Evolutionary conservation across 75 land plant species (phyloP), one percentile per base, ranked within the genome.

Genomic region (Chamaecyparis obtusa): DNA sequence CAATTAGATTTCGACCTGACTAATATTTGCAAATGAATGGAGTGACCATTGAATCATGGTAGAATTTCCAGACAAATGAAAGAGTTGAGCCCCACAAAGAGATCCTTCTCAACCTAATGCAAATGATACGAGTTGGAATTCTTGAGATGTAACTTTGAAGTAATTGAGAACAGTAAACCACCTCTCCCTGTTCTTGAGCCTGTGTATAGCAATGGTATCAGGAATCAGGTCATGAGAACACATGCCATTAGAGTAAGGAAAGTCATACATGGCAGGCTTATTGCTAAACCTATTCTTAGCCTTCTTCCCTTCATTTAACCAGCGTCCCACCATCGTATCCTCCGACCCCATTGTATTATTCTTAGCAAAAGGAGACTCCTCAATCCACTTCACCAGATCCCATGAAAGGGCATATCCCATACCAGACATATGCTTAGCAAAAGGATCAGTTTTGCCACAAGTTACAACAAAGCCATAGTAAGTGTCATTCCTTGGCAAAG

Each of bases 401-500:
- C 51, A 48, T 48, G 51, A 48, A 1, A 48, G 51, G 10, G 51
- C 51, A 10, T 48, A 48, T 48, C 51, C 51, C 51, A 95, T 94
- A 0, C 98, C 98, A 0, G 97, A 90, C 98, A 96, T 96, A 90
- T 94, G 95, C 48, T 83, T 51, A 0, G 74, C 82, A 67, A 91
- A 90, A 0, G 97, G 88, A 67, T 95, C 91, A 90, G 86, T 87
- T 30, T 89, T 93, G 48, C 64, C 85, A 85, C 95, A 94, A 3
- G 98, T 95, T 35, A 94, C 91, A 4, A 91, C 91, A 44, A 89
- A 94, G 8, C 98, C 97, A 86, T 96, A 96, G 88, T 96, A 96
- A 51, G 95, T 54, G 39, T 96, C 98, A 13, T 86, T 80, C 49
- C 98, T 87, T 0, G 98, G 92, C 89, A 90, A 75, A 48, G 51